These are phyloP conservation scores for Paramecium sexaurelia DNA, from an alignment of 73 alveolate genomes.

Conservation along the genomic window DNA sequence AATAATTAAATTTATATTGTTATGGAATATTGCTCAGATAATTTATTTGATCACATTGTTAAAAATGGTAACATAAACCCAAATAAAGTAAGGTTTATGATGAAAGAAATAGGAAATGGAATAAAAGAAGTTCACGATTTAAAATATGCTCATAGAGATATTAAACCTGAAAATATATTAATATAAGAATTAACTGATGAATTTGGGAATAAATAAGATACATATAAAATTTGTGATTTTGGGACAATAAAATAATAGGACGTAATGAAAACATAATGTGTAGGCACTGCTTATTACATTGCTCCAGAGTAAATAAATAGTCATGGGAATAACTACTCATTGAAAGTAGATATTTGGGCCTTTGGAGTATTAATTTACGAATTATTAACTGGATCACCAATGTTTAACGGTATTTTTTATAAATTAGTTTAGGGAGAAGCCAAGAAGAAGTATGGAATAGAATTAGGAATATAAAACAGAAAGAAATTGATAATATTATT, in stretches of 20 bases:
- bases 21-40: not conserved
- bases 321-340: not conserved
- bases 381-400: not conserved
- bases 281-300: not conserved
- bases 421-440: not conserved
- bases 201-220: not conserved
- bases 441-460: not conserved
- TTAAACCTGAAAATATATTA: constrained; percentile 70
- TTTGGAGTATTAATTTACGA: constrained; percentile 29
- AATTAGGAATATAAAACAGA: not conserved
- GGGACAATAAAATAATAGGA: not conserved
- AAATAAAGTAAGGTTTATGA: not conserved
- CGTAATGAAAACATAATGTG: not conserved
- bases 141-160: constrained; percentile 58
- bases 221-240: constrained; percentile 29
- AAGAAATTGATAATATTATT: not conserved
- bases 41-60: not conserved
- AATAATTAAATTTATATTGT: not conserved
- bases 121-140: constrained; percentile 11
- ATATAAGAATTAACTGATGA: not conserved
- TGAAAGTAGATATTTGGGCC: constrained; percentile 28
- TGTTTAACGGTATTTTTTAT: constrained; percentile 19
- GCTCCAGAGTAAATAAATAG: constrained; percentile 24
- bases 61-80: not conserved
- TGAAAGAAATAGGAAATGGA: constrained; percentile 37